Evolutionary conservation across 148 eudicot species (phyloP).

Genomic region (Camellia japonica): DNA sequence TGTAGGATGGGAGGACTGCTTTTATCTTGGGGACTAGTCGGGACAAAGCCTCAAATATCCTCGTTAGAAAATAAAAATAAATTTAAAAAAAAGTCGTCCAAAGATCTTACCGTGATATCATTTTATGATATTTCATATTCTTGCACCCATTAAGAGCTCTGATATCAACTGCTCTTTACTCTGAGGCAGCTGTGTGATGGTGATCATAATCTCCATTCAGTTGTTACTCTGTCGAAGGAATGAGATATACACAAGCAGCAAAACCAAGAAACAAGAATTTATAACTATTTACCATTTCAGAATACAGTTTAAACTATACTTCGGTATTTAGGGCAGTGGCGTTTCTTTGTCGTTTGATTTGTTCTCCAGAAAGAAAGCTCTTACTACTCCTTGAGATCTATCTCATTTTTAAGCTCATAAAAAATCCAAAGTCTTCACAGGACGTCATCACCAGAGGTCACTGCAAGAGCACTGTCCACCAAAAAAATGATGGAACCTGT

Average conservation of each 20-base stretch:
- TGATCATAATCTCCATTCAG: not conserved
- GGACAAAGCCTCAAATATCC: too few species aligned
- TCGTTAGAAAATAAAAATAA: too few species aligned
- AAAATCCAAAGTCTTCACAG: not conserved
- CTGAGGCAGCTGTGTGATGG: not conserved
- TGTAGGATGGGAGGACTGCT: too few species aligned
- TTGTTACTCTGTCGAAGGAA: not conserved
- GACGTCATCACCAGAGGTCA: constrained; percentile 29
- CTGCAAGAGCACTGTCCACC: constrained; percentile 33
- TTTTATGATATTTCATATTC: not conserved
- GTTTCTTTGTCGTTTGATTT: not conserved
- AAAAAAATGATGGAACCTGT: constrained; percentile 31
- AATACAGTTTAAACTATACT: not conserved
- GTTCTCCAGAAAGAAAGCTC: not conserved
- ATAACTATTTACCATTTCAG: not conserved
- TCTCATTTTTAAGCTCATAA: not conserved
- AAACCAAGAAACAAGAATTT: not conserved
- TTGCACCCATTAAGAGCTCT: not conserved
- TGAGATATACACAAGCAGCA: not conserved
- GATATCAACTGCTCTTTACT: not conserved
- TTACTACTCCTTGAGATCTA: not conserved
- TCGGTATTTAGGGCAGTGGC: not conserved
- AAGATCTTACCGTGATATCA: not conserved
- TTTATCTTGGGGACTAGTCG: too few species aligned
- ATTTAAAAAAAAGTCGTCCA: too few species aligned